Percentiles rank a stretch among this genome's conserved stretches.
Conservation (phyloP, 208 protist species). For the Acanthamoeba castellanii region DNA sequence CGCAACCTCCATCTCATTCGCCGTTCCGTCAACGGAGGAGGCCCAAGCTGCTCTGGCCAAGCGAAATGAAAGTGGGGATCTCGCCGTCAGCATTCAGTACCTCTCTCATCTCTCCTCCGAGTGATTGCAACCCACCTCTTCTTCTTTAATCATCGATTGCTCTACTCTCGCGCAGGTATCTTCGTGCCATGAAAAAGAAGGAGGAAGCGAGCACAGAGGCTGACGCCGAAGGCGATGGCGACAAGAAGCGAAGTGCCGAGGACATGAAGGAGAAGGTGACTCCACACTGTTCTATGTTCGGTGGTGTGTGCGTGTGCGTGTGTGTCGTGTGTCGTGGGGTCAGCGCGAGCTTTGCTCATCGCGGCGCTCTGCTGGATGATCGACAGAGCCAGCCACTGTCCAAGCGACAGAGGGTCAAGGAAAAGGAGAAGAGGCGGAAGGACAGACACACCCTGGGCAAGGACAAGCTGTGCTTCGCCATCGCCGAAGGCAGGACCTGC, state of each 20-base stretch:
- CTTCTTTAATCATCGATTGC: not conserved
- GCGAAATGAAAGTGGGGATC: constrained; percentile 43
- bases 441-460: constrained; percentile 9
- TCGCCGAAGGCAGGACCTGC: constrained; percentile 8
- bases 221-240: not conserved
- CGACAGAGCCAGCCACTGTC: not conserved
- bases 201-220: not conserved
- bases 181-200: constrained; percentile 46
- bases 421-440: constrained; percentile 53
- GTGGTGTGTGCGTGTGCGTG: not conserved
- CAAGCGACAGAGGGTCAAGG: constrained; percentile 56
- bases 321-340: not conserved
- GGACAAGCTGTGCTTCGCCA: constrained; percentile 47
- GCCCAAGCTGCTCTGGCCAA: not conserved
- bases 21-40: constrained; percentile 11
- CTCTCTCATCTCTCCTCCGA: not conserved
- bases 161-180: not conserved
- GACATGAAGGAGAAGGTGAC: not conserved
- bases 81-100: constrained; percentile 1
- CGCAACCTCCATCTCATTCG: not conserved
- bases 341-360: not conserved
- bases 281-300: not conserved
- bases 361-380: no score
- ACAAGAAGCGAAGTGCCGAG: not conserved
- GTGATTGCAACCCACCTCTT: not conserved